Conservation (phyloP, 2,329 filamentous ascomycete genomes). For the Ceratocystis eucalypticola region DNA sequence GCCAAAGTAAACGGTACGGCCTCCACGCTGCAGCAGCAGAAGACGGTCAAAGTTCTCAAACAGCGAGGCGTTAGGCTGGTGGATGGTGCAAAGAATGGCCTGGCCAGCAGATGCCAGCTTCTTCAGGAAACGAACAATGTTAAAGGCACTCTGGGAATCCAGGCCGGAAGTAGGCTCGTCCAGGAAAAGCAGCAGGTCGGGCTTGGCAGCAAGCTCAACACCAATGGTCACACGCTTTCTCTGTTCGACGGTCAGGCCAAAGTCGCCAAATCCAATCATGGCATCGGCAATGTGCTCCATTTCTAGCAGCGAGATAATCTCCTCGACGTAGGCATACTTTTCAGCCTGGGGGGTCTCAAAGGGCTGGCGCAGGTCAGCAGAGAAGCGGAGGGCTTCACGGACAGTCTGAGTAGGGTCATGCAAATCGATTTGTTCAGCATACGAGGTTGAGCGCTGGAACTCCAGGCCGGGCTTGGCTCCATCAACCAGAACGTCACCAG, state of each 20-base stretch:
- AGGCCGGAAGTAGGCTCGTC: conserved; percentile 69
- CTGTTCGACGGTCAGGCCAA: conserved; percentile 55
- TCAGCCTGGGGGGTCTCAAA: conserved; percentile 39
- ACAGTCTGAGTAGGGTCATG: conserved; percentile 50
- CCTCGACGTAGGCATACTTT: conserved; percentile 47
- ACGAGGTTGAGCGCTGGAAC: conserved; percentile 49
- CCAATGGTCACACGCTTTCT: conserved; percentile 76
- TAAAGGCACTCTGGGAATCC: conserved; percentile 55
- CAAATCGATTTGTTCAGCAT: conserved; percentile 49
- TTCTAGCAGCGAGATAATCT: conserved; percentile 45
- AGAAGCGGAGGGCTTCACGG: conserved; percentile 50
- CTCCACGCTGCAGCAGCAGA: conserved; percentile 63
- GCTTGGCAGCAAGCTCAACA: conserved; percentile 76
- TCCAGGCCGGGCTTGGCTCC: conserved; percentile 42
- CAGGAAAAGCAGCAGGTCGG: conserved; percentile 61
- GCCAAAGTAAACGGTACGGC: conserved; percentile 73
- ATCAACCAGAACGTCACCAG: conserved; percentile 44
- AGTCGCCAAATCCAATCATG: conserved; percentile 47
- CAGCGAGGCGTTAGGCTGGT: conserved; percentile 73
- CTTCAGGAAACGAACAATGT: conserved; percentile 54
- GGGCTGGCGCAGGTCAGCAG: conserved; percentile 46
- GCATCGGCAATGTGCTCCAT: conserved; percentile 47
- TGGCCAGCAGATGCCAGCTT: conserved; percentile 67
- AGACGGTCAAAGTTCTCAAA: conserved; percentile 84
- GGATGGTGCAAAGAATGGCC: conserved; percentile 81